Evolutionary conservation across 257 asterid genomes (phyloP).

Genomic region (Solanum tarapatanum): DNA sequence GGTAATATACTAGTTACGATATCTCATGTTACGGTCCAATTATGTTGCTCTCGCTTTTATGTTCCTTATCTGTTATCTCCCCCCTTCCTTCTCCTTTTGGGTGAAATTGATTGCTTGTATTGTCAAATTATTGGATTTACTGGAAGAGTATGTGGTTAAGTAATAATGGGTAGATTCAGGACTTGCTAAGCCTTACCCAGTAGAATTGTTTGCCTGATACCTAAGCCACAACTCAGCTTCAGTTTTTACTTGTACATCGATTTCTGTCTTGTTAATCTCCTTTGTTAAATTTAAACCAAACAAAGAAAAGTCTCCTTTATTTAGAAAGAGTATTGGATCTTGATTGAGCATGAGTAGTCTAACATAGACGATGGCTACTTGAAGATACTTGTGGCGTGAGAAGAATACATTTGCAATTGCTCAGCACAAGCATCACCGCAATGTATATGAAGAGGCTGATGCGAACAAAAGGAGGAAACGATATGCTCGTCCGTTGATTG

Average conservation of each 20-base stretch:
- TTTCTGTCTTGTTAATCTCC: not conserved
- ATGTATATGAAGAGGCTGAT: conserved; percentile 84
- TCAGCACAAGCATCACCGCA: conserved; percentile 79
- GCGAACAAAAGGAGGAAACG: conserved; percentile 89
- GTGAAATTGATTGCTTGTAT: not conserved
- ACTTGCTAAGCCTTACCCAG: not conserved
- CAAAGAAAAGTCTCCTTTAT: not conserved
- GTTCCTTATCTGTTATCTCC: not conserved
- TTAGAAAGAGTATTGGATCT: not conserved
- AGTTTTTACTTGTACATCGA: not conserved
- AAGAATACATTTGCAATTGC: conserved; percentile 92
- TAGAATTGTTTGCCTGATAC: not conserved
- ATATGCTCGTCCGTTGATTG: conserved; percentile 93
- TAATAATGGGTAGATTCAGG: not conserved
- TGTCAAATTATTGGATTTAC: not conserved
- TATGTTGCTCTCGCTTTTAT: not conserved
- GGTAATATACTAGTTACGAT: conserved; percentile 27
- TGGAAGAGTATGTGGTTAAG: not conserved
- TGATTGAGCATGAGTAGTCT: not conserved
- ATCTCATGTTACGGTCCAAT: not conserved
- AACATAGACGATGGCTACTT: not conserved
- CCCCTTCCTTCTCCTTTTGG: not conserved
- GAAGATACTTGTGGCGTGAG: conserved; percentile 88
- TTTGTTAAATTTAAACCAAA: not conserved
- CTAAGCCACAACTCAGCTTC: not conserved